Conservation (phyloP, 495 filamentous ascomycete genomes). For the Penicillium ucsense region DNA sequence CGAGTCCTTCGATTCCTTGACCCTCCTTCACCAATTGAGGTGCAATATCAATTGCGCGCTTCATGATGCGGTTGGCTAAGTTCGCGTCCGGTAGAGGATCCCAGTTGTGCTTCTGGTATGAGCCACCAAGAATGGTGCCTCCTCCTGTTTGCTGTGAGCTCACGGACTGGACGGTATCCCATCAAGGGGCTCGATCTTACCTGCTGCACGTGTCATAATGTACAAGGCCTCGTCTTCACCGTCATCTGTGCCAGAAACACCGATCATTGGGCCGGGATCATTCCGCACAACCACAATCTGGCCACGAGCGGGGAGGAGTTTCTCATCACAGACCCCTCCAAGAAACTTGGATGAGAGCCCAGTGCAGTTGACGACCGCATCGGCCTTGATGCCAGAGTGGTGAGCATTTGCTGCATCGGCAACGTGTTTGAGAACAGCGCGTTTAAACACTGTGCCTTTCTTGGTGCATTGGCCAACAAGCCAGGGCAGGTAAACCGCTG, state of each 20-base stretch:
- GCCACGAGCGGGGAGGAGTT: slow-evolving; percentile 68
- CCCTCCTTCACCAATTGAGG: slow-evolving; percentile 63
- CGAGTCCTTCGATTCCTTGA: slow-evolving; percentile 67
- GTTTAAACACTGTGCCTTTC: slow-evolving; percentile 55
- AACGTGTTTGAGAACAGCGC: slow-evolving; percentile 57
- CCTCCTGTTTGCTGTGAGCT: slow-evolving; percentile 31
- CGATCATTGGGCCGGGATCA: slow-evolving; percentile 59
- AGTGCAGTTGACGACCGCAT: slow-evolving; percentile 80
- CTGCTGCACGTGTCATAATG: slow-evolving; percentile 82
- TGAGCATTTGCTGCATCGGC: slow-evolving; percentile 57
- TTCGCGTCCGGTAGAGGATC: slow-evolving; percentile 74
- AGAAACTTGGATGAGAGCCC: slow-evolving; percentile 64
- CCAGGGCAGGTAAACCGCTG: slow-evolving; percentile 76
- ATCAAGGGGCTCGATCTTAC: slow-evolving; percentile 9
- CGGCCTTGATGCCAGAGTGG: slow-evolving; percentile 50
- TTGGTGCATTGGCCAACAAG: slow-evolving; percentile 65
- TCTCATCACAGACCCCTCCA: slow-evolving; percentile 72
- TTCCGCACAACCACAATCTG: slow-evolving; percentile 88
- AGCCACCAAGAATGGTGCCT: slow-evolving; percentile 78
- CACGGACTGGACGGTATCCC: background rate
- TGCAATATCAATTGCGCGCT: slow-evolving; percentile 59
- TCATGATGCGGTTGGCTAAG: slow-evolving; percentile 81
- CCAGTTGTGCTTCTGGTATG: slow-evolving; percentile 76
- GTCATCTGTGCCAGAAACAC: slow-evolving; percentile 69
- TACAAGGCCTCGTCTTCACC: slow-evolving; percentile 74